Evolutionary conservation across 2,329 filamentous ascomycete genomes (phyloP), one percentile per base, ranked within the genome.

Genomic region (Ascochyta rabiei): DNA sequence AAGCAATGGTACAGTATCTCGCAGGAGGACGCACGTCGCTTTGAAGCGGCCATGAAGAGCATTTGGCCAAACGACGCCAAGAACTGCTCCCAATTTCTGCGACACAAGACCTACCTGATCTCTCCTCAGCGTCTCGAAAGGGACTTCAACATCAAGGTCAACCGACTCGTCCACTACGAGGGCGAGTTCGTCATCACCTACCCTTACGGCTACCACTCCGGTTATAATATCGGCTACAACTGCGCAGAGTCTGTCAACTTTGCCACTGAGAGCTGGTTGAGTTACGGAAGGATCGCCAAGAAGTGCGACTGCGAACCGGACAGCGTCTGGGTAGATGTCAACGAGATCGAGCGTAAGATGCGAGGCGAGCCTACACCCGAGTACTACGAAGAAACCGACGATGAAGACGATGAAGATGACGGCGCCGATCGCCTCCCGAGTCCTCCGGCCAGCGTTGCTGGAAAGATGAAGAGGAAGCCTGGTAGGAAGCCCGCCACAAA

Each of bases 1-100:
- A 99, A 99, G 77, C 95, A 99, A 75, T 99, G 95, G 95, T 99
- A 99, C 78, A 97, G 93, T 76, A 98, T 99, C 62, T 96, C 93
- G 0, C 96, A 98, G 74, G 90, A 90, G 62, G 95, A 99, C 73
- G 92, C 93, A 13, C 86, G 92, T 45, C 88, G 89, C 15, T 99
- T 99, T 66, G 95, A 99, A 76, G 86, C 87, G 33, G 93, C 91
- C 37, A 99, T 99, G 95, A 93, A 89, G 77, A 92, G 83, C 70
- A 90, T 96, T 53, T 99, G 93, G 93, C 91, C 93, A 0, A 89
- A 88, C 6, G 95, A 99, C 69, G 91, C 93, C 18, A 99, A 99
- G 77, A 90, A 91, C 35, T 99, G 95, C 71, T 89, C 91, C 62
- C 95, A 99, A 67, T 99, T 99, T 72, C 83, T 99, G 24, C 90